Conservation (phyloP, 1,284 basidiomycete genomes). For the Mycena citricolor region DNA sequence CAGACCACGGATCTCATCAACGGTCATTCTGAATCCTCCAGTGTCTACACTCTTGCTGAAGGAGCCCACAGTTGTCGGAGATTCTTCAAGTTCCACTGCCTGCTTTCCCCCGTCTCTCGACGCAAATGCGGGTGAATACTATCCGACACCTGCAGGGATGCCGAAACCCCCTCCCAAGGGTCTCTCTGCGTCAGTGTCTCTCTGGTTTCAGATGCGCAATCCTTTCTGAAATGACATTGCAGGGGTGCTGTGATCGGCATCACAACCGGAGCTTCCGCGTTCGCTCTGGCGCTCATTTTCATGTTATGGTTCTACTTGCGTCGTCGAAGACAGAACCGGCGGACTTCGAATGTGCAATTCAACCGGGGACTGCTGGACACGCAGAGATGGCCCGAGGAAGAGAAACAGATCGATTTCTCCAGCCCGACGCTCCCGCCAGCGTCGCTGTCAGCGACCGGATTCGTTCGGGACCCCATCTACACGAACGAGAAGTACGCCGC, state of each 20-base stretch:
- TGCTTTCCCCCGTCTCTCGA: constrained; percentile 24
- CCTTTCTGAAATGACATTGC: background rate
- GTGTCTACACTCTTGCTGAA: no score
- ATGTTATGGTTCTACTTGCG: constrained; percentile 45
- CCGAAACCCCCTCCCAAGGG: constrained; percentile 3
- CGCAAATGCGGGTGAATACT: constrained; percentile 1
- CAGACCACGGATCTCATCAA: constrained; percentile 38
- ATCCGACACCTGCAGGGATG: background rate
- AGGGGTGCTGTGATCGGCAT: constrained; percentile 44
- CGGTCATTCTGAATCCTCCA: constrained; percentile 25
- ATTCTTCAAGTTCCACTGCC: constrained; percentile 26
- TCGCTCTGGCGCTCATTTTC: constrained; percentile 39
- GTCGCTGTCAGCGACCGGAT: constrained; percentile 17
- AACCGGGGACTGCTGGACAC: constrained; percentile 28
- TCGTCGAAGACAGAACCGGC: constrained; percentile 38
- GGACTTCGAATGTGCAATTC: constrained; percentile 21
- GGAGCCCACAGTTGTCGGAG: constrained; percentile 31
- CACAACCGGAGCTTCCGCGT: constrained; percentile 39
- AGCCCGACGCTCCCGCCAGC: constrained; percentile 4
- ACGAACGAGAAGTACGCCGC: constrained; percentile 31
- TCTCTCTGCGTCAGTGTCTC: constrained; percentile 28
- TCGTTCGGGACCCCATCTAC: constrained; percentile 35
- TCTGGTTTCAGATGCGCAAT: background rate
- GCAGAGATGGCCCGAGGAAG: constrained; percentile 19
- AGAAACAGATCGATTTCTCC: constrained; percentile 6